Conservation (phyloP, 83 land plant genomes). For the Isoetes engelmannii region DNA sequence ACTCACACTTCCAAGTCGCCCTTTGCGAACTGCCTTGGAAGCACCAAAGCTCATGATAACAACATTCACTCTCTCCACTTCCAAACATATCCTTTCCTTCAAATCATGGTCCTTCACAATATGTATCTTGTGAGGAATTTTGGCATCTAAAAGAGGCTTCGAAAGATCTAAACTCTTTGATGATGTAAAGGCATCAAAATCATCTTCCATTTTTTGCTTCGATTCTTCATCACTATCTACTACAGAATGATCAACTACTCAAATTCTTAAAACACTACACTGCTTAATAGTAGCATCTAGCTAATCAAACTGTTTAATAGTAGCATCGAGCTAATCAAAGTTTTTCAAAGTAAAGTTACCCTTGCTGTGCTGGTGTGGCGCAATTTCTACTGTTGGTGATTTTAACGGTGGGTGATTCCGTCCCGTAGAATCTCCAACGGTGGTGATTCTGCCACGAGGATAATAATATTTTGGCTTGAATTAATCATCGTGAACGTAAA, state of each 20-base stretch:
- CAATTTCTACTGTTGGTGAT: too few relatives aligned
- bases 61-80: conserved; percentile 71
- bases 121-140: conserved; percentile 74
- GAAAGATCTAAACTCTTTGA: conserved; percentile 64
- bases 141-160: conserved; percentile 62
- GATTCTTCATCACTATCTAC: conserved; percentile 32
- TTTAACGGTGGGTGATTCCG: too few relatives aligned
- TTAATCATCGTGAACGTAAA: too few relatives aligned
- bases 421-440: too few relatives aligned
- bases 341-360: too few relatives aligned
- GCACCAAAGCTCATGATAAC: conserved; percentile 90
- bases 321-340: too few relatives aligned
- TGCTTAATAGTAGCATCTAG: too few relatives aligned
- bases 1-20: conserved; percentile 80
- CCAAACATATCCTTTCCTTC: conserved; percentile 83
- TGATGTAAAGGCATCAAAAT: conserved; percentile 67
- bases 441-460: too few relatives aligned
- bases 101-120: conserved; percentile 93
- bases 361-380: too few relatives aligned
- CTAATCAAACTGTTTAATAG: too few relatives aligned
- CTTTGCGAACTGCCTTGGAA: conserved; percentile 40
- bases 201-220: conserved; percentile 34
- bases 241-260: conserved; percentile 29
- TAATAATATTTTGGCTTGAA: too few relatives aligned
- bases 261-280: too few relatives aligned